These are phyloP conservation scores for Trichoderma polysporum DNA, from an alignment of 2,329 filamentous ascomycete genomes.

Conservation along the genomic window DNA sequence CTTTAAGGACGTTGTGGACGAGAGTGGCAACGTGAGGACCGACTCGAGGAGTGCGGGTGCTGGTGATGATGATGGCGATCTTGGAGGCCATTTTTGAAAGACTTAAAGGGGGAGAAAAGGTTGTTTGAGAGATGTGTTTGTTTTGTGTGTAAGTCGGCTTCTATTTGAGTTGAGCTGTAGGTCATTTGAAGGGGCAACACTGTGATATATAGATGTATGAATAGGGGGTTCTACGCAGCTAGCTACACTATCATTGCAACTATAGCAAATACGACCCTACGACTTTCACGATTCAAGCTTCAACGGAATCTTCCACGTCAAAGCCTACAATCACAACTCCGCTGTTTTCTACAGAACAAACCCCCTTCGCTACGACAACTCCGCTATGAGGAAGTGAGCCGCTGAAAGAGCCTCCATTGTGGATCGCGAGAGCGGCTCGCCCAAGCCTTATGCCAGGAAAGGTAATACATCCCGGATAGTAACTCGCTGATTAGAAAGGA, in stretches of 20 bases:
- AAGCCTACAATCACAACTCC: background rate
- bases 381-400: no score
- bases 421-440: no score
- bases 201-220: background rate
- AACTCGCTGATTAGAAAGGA: no score
- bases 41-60: slow-evolving; percentile 15
- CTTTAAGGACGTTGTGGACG: background rate
- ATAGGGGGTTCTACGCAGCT: no score
- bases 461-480: no score
- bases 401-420: background rate
- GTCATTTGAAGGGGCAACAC: background rate
- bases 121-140: background rate
- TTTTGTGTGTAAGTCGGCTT: background rate
- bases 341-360: background rate
- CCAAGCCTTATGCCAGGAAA: no score
- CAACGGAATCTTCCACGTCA: background rate
- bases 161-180: background rate
- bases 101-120: no score
- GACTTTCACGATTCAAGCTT: background rate
- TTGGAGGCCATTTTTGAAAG: background rate
- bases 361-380: background rate
- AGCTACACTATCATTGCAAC: background rate
- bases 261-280: background rate
- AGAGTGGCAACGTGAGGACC: slow-evolving; percentile 8
- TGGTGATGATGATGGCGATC: slow-evolving; percentile 20